Conservation (phyloP, 2,329 filamentous ascomycete genomes). For the Fusarium ramigenum region DNA sequence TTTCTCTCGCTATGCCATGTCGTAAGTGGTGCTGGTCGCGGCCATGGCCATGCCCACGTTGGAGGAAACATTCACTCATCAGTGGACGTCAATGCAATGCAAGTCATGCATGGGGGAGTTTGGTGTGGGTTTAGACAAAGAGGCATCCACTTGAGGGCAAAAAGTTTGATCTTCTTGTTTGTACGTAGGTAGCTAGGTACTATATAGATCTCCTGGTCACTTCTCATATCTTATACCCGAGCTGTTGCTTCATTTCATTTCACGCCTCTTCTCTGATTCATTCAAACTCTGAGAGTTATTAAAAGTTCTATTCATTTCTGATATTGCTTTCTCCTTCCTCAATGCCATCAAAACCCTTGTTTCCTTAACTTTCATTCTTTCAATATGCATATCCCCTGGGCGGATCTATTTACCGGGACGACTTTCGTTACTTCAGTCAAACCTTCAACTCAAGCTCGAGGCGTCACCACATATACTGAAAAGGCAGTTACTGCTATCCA, state of each 20-base stretch:
- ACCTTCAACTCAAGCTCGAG: constrained; percentile 25
- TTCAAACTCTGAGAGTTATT: constrained; percentile 15
- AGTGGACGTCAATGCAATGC: constrained; percentile 32
- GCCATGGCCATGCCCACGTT: constrained; percentile 18
- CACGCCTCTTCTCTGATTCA: constrained; percentile 24
- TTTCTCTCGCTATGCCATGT: constrained; percentile 15
- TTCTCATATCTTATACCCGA: constrained; percentile 4
- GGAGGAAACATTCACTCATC: constrained; percentile 20
- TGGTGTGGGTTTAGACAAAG: constrained; percentile 36
- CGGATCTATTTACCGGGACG: constrained; percentile 32
- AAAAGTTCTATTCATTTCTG: constrained; percentile 2
- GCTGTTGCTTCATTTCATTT: constrained; percentile 8
- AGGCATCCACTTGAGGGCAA: constrained; percentile 22
- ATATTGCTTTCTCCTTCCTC: not conserved
- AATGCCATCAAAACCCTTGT: not conserved
- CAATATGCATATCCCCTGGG: constrained; percentile 42
- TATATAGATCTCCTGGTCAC: constrained; percentile 28
- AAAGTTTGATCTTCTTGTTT: constrained; percentile 17
- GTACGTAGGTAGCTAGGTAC: constrained; percentile 11
- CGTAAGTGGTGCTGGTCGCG: constrained; percentile 26
- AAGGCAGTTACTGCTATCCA: constrained; percentile 48
- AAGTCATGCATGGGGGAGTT: constrained; percentile 18
- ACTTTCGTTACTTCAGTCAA: constrained; percentile 27
- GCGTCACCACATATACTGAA: constrained; percentile 44
- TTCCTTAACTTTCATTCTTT: constrained; percentile 6